Conservation (phyloP, 768 basidiomycete genomes). For the Royoungia palumana region DNA sequence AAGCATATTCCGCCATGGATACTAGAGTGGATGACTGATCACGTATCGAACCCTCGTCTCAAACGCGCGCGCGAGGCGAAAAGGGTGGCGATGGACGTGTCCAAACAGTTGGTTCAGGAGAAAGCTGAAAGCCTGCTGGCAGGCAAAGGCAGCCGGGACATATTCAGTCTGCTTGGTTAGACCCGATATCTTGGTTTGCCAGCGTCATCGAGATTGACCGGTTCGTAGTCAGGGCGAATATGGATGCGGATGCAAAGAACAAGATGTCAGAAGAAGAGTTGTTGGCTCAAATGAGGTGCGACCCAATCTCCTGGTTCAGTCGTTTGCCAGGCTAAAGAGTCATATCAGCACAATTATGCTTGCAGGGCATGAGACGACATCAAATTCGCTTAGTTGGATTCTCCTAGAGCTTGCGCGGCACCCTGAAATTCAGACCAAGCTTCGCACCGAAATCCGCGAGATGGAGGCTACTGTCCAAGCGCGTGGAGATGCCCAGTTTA, state of each 20-base stretch:
- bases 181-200: neutral
- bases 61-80: conserved; percentile 3
- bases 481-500: conserved; percentile 3
- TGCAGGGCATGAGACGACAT: conserved; percentile 51
- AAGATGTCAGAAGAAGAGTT: conserved; percentile 20
- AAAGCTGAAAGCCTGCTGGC: conserved; percentile 1
- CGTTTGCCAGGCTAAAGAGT: neutral
- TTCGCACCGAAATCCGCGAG: conserved; percentile 40
- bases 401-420: conserved; percentile 54
- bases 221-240: conserved; percentile 27
- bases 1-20: conserved; percentile 1
- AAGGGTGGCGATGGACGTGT: neutral
- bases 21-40: conserved; percentile 35
- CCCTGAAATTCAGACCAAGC: conserved; percentile 53
- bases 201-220: neutral
- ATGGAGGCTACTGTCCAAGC: neutral
- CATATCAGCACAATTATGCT: conserved; percentile 43
- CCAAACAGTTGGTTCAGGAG: conserved; percentile 6
- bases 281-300: conserved; percentile 17
- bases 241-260: conserved; percentile 24
- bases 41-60: conserved; percentile 20
- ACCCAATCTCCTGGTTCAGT: neutral
- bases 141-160: conserved; percentile 3
- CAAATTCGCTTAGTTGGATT: conserved; percentile 39
- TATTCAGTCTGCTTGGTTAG: conserved; percentile 39